Conservation (phyloP, 2,329 filamentous ascomycete species). For the Alternaria sp. region DNA sequence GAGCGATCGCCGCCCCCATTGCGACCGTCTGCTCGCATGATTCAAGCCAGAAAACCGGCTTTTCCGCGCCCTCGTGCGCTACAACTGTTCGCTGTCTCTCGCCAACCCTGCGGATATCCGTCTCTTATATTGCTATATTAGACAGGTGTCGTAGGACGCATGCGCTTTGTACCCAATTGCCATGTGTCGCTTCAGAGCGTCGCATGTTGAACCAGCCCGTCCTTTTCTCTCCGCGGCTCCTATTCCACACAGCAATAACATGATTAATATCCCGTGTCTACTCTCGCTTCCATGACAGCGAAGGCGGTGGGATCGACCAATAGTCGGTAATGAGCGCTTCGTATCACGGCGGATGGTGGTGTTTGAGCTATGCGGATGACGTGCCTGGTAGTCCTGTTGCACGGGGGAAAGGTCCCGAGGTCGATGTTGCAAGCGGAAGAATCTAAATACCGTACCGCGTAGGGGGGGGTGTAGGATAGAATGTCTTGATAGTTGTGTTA, state of each 20-base stretch:
- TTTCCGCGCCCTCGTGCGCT: slow-evolving; percentile 6
- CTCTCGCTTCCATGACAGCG: slow-evolving; percentile 8
- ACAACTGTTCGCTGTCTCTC: not conserved
- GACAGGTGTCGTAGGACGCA: not conserved
- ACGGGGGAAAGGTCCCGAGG: not conserved
- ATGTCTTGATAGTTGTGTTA: too few species aligned
- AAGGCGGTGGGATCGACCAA: slow-evolving; percentile 2
- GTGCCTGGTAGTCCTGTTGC: not conserved
- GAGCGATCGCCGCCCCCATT: slow-evolving; percentile 4
- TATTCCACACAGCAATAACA: not conserved
- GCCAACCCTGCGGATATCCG: slow-evolving; percentile 17
- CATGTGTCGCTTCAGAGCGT: slow-evolving; percentile 1
- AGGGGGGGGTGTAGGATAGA: too few species aligned
- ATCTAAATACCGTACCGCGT: too few species aligned
- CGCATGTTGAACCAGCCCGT: not conserved
- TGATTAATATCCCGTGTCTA: not conserved
- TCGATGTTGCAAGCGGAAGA: not conserved
- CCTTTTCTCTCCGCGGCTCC: slow-evolving; percentile 1
- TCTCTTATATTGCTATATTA: slow-evolving; percentile 13
- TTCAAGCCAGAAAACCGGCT: slow-evolving; percentile 13
- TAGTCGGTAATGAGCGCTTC: not conserved
- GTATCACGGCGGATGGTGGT: not conserved
- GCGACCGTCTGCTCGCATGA: not conserved
- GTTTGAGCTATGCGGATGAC: slow-evolving; percentile 18
- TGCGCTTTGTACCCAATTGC: slow-evolving; percentile 2